Conservation (phyloP, 345 rosid species). For the Eucalyptus cloeziana region DNA sequence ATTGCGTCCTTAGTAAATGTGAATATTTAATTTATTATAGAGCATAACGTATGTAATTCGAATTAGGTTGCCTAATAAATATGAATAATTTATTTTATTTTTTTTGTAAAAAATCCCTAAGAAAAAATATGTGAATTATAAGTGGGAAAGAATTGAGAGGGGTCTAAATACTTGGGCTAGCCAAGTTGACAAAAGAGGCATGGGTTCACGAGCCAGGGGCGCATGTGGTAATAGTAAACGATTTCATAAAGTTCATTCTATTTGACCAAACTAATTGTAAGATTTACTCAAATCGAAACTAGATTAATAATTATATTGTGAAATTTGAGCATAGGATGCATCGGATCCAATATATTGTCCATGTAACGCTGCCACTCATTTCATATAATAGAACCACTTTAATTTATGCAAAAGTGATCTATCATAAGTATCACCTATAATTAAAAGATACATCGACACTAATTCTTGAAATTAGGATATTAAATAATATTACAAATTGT, state of each 20-base stretch:
- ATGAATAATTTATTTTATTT: not conserved
- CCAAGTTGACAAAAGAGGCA: not conserved
- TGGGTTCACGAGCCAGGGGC: accelerated
- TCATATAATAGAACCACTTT: no score
- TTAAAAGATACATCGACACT: no score
- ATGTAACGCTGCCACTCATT: not conserved
- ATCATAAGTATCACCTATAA: no score
- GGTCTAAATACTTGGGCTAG: not conserved
- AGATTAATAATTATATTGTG: not conserved
- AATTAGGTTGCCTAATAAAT: not conserved
- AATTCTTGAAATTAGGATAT: no score
- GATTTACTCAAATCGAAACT: not conserved
- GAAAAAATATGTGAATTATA: not conserved
- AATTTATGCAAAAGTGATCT: not conserved
- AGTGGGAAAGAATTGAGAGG: not conserved
- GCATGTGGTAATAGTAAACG: no score
- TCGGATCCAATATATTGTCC: not conserved
- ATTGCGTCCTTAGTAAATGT: not conserved
- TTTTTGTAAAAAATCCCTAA: not conserved
- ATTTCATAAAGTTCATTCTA: not conserved
- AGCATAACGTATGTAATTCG: not conserved
- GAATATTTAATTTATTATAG: not conserved
- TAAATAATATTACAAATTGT: no score
- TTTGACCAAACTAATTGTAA: not conserved
- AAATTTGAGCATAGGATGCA: not conserved